Base-by-base conservation (phyloP, 208 protist species). In the Trypanosoma avium region DNA sequence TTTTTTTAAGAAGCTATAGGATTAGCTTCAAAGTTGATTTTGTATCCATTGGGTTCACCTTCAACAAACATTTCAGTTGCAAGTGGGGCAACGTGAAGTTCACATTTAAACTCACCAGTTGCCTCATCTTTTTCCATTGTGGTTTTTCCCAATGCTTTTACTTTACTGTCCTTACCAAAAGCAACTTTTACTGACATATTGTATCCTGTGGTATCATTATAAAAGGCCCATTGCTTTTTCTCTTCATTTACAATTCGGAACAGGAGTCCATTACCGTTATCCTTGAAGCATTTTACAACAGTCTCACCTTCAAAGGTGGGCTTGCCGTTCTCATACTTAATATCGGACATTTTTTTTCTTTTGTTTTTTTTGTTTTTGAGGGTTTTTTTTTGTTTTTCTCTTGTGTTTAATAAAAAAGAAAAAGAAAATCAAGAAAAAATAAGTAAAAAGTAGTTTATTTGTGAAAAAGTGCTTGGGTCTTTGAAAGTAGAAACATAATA, bases 161-260 rank as follows among this genome's bases (percentile, higher is more conserved):
- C 66, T 56, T 81, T 70, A 71, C 81, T 86, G 71, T 88, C 80
- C 74, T 86, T 84, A 62, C 80, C 83, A 63, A 93, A 93, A 22
- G 63, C 63, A 2, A 90, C 82, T 63, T 81, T 85, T 49, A 93
- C 78, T 42, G 73, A 38, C 82, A 93, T 90, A 54, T 79, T 78
- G 81, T 90, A 93, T 52, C 76, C 75, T 21, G 64, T 84, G 36
- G 86, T 90, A 64, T 93, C 86, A 67, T 93, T 93, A 74, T 93
- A 93, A 63, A 90, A 93, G 57, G 77, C 79, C 86, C 86, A 92
- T 70, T 83, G 73, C 72, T 84, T 82, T 66, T 88, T 79, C 48
- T 85, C 73, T 24, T 79, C 64, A 73, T 92, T 86, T 26, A 92
- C 73, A 55, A 92, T 83, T 46, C 86, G 86, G 76, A 92, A 92